These are phyloP conservation scores for Actinomortierella wolfii DNA, from an alignment of 371 early-diverging fungal species.

Conservation along the genomic window DNA sequence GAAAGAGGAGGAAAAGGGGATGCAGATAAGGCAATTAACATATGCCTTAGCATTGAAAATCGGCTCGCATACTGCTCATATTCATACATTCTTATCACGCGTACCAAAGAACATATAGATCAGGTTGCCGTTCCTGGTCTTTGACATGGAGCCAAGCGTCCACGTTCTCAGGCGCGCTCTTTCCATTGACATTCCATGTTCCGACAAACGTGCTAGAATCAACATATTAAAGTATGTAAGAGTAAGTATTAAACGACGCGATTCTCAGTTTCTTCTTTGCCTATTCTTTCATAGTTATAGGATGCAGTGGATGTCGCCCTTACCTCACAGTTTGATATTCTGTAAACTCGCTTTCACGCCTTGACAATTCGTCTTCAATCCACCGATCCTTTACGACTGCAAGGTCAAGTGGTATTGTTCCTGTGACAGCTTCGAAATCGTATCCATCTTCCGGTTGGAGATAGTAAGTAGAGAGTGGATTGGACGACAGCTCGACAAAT, in stretches of 20 bases:
- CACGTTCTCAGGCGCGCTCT: constrained; percentile 60
- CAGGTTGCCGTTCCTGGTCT: constrained; percentile 55
- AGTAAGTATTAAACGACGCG: not conserved
- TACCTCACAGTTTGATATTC: constrained; percentile 36
- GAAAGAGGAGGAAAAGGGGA: not conserved
- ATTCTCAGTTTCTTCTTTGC: constrained; percentile 3
- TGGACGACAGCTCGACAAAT: constrained; percentile 22
- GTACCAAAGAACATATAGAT: constrained; percentile 79
- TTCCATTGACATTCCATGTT: constrained; percentile 94
- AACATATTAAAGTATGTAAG: not conserved
- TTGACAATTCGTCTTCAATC: constrained; percentile 37
- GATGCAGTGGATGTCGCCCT: too few species aligned
- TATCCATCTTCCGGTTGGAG: constrained; percentile 34
- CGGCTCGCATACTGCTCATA: not conserved
- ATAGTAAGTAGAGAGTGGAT: constrained; percentile 34
- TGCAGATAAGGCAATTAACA: not conserved
- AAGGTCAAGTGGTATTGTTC: constrained; percentile 18
- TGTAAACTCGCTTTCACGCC: constrained; percentile 26
- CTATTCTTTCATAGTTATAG: not conserved
- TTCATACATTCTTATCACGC: not conserved
- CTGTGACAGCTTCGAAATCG: too few species aligned
- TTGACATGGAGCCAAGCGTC: constrained; percentile 69
- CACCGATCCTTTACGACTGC: constrained; percentile 36
- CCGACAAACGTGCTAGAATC: constrained; percentile 73
- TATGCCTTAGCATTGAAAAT: not conserved